Conservation (phyloP, 2,329 filamentous ascomycete species). For the Knoxdaviesia proteae region DNA sequence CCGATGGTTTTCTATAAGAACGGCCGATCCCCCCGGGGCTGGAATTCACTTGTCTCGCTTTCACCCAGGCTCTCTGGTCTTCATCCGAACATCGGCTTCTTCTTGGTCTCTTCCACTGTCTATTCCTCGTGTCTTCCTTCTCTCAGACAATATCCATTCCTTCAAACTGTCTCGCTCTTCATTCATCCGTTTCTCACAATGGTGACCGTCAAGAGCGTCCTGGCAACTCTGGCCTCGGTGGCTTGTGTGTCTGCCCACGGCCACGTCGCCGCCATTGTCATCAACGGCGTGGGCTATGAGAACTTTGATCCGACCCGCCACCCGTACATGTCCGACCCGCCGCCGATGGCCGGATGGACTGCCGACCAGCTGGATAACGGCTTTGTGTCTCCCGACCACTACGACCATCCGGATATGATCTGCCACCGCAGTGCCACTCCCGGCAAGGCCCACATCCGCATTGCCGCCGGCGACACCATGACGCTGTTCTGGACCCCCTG, state of each 20-base stretch:
- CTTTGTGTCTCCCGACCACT: constrained; percentile 22
- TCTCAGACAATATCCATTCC: too few species aligned
- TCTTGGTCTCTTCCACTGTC: too few species aligned
- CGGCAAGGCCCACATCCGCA: constrained; percentile 14
- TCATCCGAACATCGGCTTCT: too few species aligned
- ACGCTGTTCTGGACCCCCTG: constrained; percentile 20
- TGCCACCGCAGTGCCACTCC: constrained; percentile 21
- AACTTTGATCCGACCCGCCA: constrained; percentile 6
- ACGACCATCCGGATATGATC: constrained; percentile 19
- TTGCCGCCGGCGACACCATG: constrained; percentile 18
- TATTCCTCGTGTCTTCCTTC: too few species aligned
- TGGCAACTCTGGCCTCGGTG: constrained; percentile 3
- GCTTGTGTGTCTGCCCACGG: constrained; percentile 11
- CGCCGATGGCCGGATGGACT: constrained; percentile 16
- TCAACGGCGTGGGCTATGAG: constrained; percentile 6
- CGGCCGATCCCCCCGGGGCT: too few species aligned
- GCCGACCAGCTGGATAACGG: constrained; percentile 25
- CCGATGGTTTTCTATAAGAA: too few species aligned
- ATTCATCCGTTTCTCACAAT: too few species aligned
- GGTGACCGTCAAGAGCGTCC: too few species aligned
- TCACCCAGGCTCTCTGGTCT: too few species aligned
- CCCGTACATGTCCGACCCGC: constrained; percentile 7
- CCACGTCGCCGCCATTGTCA: constrained; percentile 11
- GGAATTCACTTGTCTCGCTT: too few species aligned
- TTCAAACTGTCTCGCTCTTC: too few species aligned